Conservation (phyloP, 768 basidiomycete species). For the Mycena vitilis region DNA sequence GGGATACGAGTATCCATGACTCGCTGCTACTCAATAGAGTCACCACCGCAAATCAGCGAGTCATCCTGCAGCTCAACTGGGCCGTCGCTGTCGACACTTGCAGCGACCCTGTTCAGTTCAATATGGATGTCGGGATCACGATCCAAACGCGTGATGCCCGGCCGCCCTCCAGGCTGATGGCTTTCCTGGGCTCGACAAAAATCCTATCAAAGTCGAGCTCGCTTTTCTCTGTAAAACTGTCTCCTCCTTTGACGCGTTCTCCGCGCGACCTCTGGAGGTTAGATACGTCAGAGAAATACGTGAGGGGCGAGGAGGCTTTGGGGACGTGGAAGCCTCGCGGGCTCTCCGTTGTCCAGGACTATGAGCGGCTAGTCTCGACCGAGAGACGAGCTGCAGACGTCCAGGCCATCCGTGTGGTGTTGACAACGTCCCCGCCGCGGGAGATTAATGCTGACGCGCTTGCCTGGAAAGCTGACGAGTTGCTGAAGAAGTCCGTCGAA, state of each 20-base stretch:
- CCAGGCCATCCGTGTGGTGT: slow-evolving; percentile 85
- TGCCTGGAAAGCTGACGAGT: slow-evolving; percentile 74
- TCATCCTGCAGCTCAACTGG: slow-evolving; percentile 84
- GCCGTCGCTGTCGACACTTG: slow-evolving; percentile 86
- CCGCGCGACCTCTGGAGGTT: slow-evolving; percentile 93
- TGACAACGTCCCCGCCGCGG: slow-evolving; percentile 66
- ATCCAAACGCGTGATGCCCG: slow-evolving; percentile 89
- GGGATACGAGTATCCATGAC: slow-evolving; percentile 95
- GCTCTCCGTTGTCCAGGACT: slow-evolving; percentile 90
- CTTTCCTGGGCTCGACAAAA: slow-evolving; percentile 82
- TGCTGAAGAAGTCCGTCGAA: slow-evolving; percentile 73
- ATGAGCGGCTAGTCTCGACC: slow-evolving; percentile 74
- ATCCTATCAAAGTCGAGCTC: slow-evolving; percentile 82
- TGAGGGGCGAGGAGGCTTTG: slow-evolving; percentile 89
- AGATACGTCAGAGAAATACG: slow-evolving; percentile 95
- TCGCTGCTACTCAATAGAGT: slow-evolving; percentile 88
- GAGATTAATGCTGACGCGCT: slow-evolving; percentile 63
- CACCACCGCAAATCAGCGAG: slow-evolving; percentile 80
- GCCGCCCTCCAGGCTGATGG: slow-evolving; percentile 80
- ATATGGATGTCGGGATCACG: slow-evolving; percentile 85
- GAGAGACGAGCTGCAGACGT: slow-evolving; percentile 89
- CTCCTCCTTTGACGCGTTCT: slow-evolving; percentile 87
- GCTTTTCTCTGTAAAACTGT: slow-evolving; percentile 85
- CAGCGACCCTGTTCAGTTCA: slow-evolving; percentile 88
- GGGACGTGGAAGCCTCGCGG: slow-evolving; percentile 90